A percentile compares a stretch with the other conserved stretches of the same genome.
Evolutionary conservation across 225 moss, liverwort and hornwort species (phyloP).

Genomic region (Polytrichum formosum): DNA sequence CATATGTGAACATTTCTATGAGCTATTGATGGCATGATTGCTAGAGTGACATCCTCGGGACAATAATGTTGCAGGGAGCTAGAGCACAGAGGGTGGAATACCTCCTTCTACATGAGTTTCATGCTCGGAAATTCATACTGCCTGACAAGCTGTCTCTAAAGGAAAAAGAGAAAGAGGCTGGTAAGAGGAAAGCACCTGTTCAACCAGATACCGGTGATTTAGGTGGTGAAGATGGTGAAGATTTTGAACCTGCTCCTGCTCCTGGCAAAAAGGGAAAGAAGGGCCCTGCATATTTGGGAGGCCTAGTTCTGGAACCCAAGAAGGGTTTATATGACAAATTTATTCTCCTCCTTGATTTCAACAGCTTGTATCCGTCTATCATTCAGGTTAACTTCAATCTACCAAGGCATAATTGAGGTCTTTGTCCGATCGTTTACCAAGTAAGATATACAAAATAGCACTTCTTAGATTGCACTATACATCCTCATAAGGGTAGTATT

Average conservation of each 20-base stretch:
- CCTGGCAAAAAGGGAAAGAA: conserved; percentile 75
- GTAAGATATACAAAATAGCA: too few relatives aligned
- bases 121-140: conserved; percentile 83
- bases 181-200: conserved; percentile 64
- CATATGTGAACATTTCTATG: too few relatives aligned
- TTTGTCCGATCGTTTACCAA: too few relatives aligned
- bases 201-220: conserved; percentile 31
- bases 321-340: conserved; percentile 95
- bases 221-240: conserved; percentile 47
- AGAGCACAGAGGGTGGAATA: conserved; percentile 98
- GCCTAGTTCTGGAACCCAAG: conserved; percentile 95
- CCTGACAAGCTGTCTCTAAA: conserved; percentile 90
- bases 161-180: conserved; percentile 72
- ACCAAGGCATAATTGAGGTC: too few relatives aligned
- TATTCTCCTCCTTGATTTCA: conserved; percentile 90
- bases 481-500: too few relatives aligned
- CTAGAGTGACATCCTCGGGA: too few relatives aligned
- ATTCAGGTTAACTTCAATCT: conserved; percentile 64
- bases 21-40: too few relatives aligned
- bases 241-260: conserved; percentile 31
- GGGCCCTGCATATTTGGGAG: conserved; percentile 91
- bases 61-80: conserved; percentile 60
- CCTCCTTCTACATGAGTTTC: conserved; percentile 90
- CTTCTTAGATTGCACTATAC: too few relatives aligned
- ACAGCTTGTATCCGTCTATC: conserved; percentile 97